Base-by-base conservation (phyloP, 1,284 basidiomycete genomes). In the Lentinus polychrous region DNA sequence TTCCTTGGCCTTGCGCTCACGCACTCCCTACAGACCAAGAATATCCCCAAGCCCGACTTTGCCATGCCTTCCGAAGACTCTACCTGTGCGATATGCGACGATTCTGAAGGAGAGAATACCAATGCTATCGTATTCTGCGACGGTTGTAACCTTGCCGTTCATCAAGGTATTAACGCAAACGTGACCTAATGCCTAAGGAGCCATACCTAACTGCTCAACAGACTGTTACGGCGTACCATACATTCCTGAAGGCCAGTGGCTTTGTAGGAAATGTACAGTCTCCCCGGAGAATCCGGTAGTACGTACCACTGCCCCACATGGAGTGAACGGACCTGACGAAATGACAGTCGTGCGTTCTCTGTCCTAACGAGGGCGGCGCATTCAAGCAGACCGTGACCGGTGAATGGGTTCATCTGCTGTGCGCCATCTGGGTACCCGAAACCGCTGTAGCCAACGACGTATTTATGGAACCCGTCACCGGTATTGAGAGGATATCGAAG, bases 91-190 rank as follows among this genome's bases (percentile, higher is more conserved):
- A 90, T 99, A 45, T 99, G 96, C 62, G 95, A 99, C 59, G 95
- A 99, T 61, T 91, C 93, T 2, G 96, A 99, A 61, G 95, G 94
- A 55, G 96, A 99, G 68, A 98, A 98, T 64, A 91, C 89, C 51
- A 99, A 99, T 63, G 96, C 94, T 5, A 99, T 99, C 57, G 95
- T 99, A 14, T 99, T 99, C 64, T 99, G 96, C 66, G 96, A 99
- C 63, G 96, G 96, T 0, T 99, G 96, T 67, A 99, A 99, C 65
- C 73, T 99, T 23, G 96, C 96, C 7, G 95, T 99, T 3, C 96
- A 99, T 69, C 96, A 99, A 78, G 92, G 91, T 88, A 55, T 48
- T 76, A 59, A 24, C n/a, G 7, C 45, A 47, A n/a, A n/a, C n/a
- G 0, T 8, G 24, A 2, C 18, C 37, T 24, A n/a, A 2, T 2